These are phyloP conservation scores for Conoideocrella luteorostrata DNA, from an alignment of 2,329 filamentous ascomycete species.

Conservation along the genomic window DNA sequence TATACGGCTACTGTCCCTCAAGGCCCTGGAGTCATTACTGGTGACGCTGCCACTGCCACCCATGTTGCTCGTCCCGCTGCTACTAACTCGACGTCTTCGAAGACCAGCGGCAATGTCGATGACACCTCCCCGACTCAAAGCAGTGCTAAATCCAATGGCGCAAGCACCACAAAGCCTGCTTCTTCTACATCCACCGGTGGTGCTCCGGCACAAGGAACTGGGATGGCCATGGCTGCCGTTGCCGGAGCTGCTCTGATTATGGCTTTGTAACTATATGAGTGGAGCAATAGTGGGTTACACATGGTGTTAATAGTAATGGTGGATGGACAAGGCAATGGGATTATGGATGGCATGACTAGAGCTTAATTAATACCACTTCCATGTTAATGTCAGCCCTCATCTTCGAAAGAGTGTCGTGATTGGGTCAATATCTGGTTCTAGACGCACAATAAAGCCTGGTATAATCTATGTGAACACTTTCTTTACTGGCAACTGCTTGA, in stretches of 20 bases:
- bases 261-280: slow-evolving; percentile 23
- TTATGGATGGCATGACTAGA: not conserved
- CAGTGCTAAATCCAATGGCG: not conserved
- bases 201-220: slow-evolving; percentile 18
- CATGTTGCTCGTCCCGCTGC: slow-evolving; percentile 15
- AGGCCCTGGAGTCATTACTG: slow-evolving; percentile 36
- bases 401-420: too few species aligned
- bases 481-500: too few species aligned
- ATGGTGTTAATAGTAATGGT: not conserved
- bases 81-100: slow-evolving; percentile 8
- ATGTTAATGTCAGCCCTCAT: too few species aligned
- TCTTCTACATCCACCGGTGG: slow-evolving; percentile 13
- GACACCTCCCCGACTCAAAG: not conserved
- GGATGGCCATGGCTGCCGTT: slow-evolving; percentile 18
- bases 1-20: slow-evolving; percentile 32
- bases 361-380: slow-evolving; percentile 3
- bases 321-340: not conserved
- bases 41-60: slow-evolving; percentile 30
- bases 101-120: slow-evolving; percentile 3
- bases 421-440: too few species aligned
- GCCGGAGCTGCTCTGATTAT: slow-evolving; percentile 22
- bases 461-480: too few species aligned
- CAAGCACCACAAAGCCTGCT: not conserved
- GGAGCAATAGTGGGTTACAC: too few species aligned
- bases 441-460: too few species aligned